Conservation (phyloP, 2,329 filamentous ascomycete species). For the Boeremia exigua region DNA sequence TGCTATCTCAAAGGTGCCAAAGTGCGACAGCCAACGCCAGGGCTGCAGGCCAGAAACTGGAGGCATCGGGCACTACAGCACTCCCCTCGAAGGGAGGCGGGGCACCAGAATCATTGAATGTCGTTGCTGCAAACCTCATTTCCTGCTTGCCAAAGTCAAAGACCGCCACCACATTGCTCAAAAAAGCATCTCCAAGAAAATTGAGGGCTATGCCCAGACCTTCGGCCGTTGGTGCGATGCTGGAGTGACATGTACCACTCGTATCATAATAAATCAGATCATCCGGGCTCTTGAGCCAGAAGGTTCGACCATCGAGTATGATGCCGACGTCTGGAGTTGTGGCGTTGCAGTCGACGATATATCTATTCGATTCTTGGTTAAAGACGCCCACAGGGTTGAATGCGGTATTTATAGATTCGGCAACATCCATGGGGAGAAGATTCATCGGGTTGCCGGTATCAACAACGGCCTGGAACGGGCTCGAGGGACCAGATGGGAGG, state of each 20-base stretch:
- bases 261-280: slow-evolving; percentile 3
- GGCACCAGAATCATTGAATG: too few relatives aligned
- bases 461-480: slow-evolving; percentile 3
- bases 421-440: neutral
- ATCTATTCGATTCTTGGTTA: neutral
- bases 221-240: neutral
- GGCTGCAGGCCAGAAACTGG: too few relatives aligned
- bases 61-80: too few relatives aligned
- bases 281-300: neutral
- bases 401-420: neutral
- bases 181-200: slow-evolving; percentile 4
- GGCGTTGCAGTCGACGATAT: slow-evolving; percentile 5
- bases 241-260: slow-evolving; percentile 1
- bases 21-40: too few relatives aligned
- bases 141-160: neutral
- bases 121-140: too few relatives aligned
- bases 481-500: neutral
- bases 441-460: slow-evolving; percentile 10
- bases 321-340: slow-evolving; percentile 2
- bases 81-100: too few relatives aligned
- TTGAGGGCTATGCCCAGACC: neutral
- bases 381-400: neutral
- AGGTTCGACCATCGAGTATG: neutral
- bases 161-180: slow-evolving; percentile 5
- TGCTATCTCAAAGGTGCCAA: too few relatives aligned